These are phyloP conservation scores for Endoconidiophora laricicola DNA, from an alignment of 2,329 filamentous ascomycete genomes.

Conservation along the genomic window DNA sequence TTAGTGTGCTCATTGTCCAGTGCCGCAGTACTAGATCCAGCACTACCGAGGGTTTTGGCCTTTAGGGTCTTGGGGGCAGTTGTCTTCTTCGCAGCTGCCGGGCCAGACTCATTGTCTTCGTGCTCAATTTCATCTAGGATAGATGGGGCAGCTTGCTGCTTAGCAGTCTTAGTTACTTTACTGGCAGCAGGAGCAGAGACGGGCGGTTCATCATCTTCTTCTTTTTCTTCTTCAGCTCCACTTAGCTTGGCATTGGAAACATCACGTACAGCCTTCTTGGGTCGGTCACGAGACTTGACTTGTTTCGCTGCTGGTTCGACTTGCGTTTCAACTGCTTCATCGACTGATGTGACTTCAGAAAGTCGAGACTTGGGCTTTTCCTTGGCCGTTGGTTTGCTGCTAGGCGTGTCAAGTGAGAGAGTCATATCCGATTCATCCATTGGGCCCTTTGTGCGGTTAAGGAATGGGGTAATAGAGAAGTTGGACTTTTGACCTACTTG, in stretches of 20 bases:
- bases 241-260: not conserved
- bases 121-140: not conserved
- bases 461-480: conserved; percentile 87
- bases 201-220: not conserved
- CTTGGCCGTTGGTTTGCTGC: conserved; percentile 9
- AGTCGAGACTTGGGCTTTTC: conserved; percentile 9
- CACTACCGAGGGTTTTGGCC: conserved; percentile 2
- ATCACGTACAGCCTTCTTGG: conserved; percentile 11
- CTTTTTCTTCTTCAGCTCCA: not conserved
- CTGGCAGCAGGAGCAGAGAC: not conserved
- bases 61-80: conserved; percentile 11
- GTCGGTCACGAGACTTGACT: conserved; percentile 5
- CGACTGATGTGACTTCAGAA: conserved; percentile 7
- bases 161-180: not conserved
- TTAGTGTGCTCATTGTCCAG: conserved; percentile 31
- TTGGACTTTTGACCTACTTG: conserved; percentile 66
- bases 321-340: not conserved
- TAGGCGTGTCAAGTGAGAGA: conserved; percentile 5
- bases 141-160: not conserved
- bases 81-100: not conserved
- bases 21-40: not conserved
- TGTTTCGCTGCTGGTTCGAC: not conserved
- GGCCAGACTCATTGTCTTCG: conserved; percentile 9
- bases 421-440: conserved; percentile 18
- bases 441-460: conserved; percentile 52